A percentile compares a stretch with the other conserved stretches of the same genome.
These are phyloP conservation scores for Mycena floridula DNA, from an alignment of 768 basidiomycete genomes.

Conservation along the genomic window DNA sequence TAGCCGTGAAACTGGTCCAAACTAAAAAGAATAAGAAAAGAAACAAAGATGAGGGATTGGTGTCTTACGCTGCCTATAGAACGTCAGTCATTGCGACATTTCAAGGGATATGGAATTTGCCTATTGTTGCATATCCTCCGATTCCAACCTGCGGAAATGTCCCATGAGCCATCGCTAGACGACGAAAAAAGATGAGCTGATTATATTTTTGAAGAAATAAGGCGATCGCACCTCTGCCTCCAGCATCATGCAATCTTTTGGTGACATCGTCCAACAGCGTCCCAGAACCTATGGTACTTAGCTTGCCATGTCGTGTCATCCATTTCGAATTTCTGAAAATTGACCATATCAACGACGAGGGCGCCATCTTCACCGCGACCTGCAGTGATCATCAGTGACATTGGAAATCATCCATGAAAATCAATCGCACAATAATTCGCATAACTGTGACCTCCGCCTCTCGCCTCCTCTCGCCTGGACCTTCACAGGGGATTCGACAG, in stretches of 20 bases:
- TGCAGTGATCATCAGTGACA: no score
- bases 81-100: no score
- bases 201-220: no score
- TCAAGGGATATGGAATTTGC: no score
- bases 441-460: conserved; percentile 10
- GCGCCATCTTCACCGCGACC: conserved; percentile 19
- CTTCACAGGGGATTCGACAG: not conserved
- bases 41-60: no score
- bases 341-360: conserved; percentile 22
- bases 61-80: no score
- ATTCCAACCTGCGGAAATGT: conserved; percentile 20
- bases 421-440: conserved; percentile 7
- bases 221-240: conserved; percentile 19
- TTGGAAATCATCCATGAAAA: no score
- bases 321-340: conserved; percentile 18
- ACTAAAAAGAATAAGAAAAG: no score
- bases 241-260: conserved; percentile 8
- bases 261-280: conserved; percentile 18
- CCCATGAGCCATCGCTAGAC: no score
- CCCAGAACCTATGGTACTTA: conserved; percentile 16
- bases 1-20: conserved; percentile 15
- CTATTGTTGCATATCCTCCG: conserved; percentile 13
- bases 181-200: no score
- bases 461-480: no score
- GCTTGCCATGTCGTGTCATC: conserved; percentile 19